These are phyloP conservation scores for Calocybe gangraenosa DNA, from an alignment of 768 basidiomycete genomes.

Conservation along the genomic window DNA sequence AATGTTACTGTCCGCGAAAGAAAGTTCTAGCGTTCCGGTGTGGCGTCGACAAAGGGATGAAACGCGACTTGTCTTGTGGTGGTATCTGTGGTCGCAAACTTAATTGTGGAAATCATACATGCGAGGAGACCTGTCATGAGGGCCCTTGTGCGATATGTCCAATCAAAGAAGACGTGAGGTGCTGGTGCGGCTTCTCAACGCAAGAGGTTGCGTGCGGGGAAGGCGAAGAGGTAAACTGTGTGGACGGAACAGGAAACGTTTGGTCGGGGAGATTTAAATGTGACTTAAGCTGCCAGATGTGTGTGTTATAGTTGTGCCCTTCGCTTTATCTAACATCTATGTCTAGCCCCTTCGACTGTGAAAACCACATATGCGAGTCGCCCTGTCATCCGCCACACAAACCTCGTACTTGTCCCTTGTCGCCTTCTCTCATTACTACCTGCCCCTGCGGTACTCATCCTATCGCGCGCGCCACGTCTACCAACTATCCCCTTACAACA, in stretches of 20 bases:
- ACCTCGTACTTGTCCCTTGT: constrained; percentile 65
- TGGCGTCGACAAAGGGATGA: constrained; percentile 33
- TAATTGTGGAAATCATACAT: constrained; percentile 71
- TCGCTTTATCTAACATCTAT: constrained; percentile 1
- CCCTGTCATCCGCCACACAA: constrained; percentile 70
- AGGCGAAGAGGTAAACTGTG: constrained; percentile 39
- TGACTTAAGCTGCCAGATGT: constrained; percentile 55
- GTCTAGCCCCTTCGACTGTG: constrained; percentile 72
- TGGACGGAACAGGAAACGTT: constrained; percentile 33
- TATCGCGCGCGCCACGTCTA: constrained; percentile 35
- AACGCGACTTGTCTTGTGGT: constrained; percentile 37
- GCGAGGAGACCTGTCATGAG: constrained; percentile 67
- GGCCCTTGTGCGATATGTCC: constrained; percentile 70
- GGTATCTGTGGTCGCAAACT: constrained; percentile 42
- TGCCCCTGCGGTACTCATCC: constrained; percentile 81
- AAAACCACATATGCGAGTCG: constrained; percentile 66
- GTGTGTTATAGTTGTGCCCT: constrained; percentile 13
- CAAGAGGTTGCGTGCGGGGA: constrained; percentile 65
- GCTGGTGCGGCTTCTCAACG: constrained; percentile 77
- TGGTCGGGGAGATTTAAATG: constrained; percentile 72
- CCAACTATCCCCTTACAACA: constrained; percentile 21
- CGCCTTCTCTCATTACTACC: constrained; percentile 59
- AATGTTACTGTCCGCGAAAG: constrained; percentile 75
- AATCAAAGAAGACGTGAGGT: constrained; percentile 47
- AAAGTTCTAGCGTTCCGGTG: constrained; percentile 57